Base-by-base conservation (phyloP, 2,329 filamentous ascomycete species). In the Penicillium sp. region DNA sequence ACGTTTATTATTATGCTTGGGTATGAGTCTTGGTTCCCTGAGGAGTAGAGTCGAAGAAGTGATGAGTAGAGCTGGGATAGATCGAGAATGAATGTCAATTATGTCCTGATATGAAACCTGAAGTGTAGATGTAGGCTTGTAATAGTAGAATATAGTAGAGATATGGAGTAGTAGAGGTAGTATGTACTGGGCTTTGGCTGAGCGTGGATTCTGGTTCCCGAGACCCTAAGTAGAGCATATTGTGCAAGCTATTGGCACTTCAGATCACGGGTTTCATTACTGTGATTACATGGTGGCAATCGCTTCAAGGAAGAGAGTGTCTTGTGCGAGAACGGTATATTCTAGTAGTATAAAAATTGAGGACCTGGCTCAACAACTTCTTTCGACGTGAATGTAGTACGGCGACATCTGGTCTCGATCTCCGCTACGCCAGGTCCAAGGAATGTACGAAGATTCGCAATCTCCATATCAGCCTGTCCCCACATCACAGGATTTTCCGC, bases 201-300 rank as follows among this genome's bases (percentile, higher is more conserved):
- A 8, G 12, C 6, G n/a, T n/a, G 41, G 41, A 28, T 17, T 43
- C 1, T 19, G 41, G 41, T 17, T 30, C 25, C 25, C 25, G 25
- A 38, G 5, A 14, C 8, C 11, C 4, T 35, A 42, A 50, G 48
- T 50, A 25, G 40, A 50, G 4, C 48, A 50, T 25, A 12, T 51
- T 31, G 9, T 51, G 2, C 49, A 51, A 30, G 38, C 49, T 14
- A 51, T 51, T n/a, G 40, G 49, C 22, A 44, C 19, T 17, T 51
- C 49, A 19, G 30, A 16, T 1, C 74, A 75, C 50, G 65, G 58
- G 1, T 61, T 68, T 25, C 74, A 77, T 37, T 69, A 66, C n/a
- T 75, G 80, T 55, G 83, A 79, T 77, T 22, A 4, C 4, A 22
- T 22, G 22, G 22, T 3, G 22, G 22, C 22, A 22, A 22, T 22